Evolutionary conservation across 768 basidiomycete species (phyloP).

Genomic region (Boletus rex-veris): DNA sequence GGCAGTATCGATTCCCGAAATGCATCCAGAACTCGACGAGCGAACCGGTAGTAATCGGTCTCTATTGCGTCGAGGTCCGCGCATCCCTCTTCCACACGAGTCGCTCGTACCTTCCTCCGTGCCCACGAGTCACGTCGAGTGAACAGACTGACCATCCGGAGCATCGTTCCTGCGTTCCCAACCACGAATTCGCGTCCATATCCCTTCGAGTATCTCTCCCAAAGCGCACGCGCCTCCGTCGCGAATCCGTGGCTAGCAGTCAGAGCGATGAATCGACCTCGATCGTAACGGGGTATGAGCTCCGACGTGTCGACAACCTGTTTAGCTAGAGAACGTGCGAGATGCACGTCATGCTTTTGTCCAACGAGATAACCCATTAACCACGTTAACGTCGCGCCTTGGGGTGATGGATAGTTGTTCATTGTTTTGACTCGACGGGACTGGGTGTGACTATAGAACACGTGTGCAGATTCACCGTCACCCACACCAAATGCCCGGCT

Average conservation of each 20-base stretch:
- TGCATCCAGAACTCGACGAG: slow-evolving; percentile 41
- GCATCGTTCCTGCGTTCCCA: slow-evolving; percentile 40
- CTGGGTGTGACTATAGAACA: slow-evolving; percentile 48
- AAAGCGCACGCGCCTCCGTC: slow-evolving; percentile 48
- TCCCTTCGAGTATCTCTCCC: slow-evolving; percentile 52
- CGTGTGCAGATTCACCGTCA: slow-evolving; percentile 35
- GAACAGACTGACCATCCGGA: slow-evolving; percentile 45
- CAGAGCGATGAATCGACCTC: slow-evolving; percentile 48
- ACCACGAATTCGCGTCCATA: slow-evolving; percentile 39
- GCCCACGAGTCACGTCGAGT: slow-evolving; percentile 21
- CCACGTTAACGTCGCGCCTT: slow-evolving; percentile 44
- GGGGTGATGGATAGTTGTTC: slow-evolving; percentile 51
- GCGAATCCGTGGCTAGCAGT: slow-evolving; percentile 48
- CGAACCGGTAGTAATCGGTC: slow-evolving; percentile 35
- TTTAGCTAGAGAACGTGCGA: slow-evolving; percentile 46
- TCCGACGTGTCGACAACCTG: slow-evolving; percentile 44
- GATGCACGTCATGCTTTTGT: slow-evolving; percentile 39
- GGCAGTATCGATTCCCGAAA: slow-evolving; percentile 47
- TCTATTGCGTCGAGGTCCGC: not conserved
- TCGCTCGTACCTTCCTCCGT: not conserved
- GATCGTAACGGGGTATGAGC: slow-evolving; percentile 41
- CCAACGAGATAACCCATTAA: slow-evolving; percentile 46
- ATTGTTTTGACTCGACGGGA: slow-evolving; percentile 26
- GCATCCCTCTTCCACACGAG: not conserved
- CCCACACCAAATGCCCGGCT: slow-evolving; percentile 31